Percentiles rank a stretch among this genome's conserved stretches.
Evolutionary conservation across 2,329 filamentous ascomycete species (phyloP).

Genomic region (Penicillium expansum): DNA sequence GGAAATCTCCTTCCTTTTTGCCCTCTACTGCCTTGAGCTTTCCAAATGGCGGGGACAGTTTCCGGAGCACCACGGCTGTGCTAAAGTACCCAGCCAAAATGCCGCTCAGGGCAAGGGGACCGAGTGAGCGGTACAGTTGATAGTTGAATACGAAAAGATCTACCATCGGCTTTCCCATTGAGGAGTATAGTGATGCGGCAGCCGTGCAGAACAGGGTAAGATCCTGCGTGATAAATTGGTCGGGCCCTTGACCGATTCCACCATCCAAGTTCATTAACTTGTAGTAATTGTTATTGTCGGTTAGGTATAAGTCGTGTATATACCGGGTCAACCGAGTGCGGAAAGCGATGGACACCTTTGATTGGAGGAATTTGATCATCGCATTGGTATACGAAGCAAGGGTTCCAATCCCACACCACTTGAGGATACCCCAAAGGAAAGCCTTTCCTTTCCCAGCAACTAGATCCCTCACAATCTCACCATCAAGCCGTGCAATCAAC

Average conservation of each 20-base stretch:
- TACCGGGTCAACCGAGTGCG: slow-evolving; percentile 91
- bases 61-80: slow-evolving; percentile 84
- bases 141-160: slow-evolving; percentile 98
- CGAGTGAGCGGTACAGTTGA: slow-evolving; percentile 87
- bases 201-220: slow-evolving; percentile 92
- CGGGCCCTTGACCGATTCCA: slow-evolving; percentile 83
- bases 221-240: slow-evolving; percentile 97
- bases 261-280: slow-evolving; percentile 91
- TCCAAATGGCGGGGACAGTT: slow-evolving; percentile 89
- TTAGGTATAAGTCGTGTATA: slow-evolving; percentile 94
- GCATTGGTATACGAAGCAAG: slow-evolving; percentile 97
- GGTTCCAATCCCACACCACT: slow-evolving; percentile 93
- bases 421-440: slow-evolving; percentile 83
- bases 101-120: slow-evolving; percentile 80
- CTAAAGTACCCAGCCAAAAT: slow-evolving; percentile 90
- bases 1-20: slow-evolving; percentile 90
- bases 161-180: slow-evolving; percentile 95
- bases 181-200: slow-evolving; percentile 90
- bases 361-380: slow-evolving; percentile 98
- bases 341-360: slow-evolving; percentile 97
- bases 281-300: slow-evolving; percentile 93
- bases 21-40: slow-evolving; percentile 96
- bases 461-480: slow-evolving; percentile 91
- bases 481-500: slow-evolving; percentile 87
- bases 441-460: slow-evolving; percentile 89